Evolutionary conservation across 2,329 filamentous ascomycete genomes (phyloP), one percentile per base, ranked within the genome.

Genomic region (Macroventuria anomochaeta): DNA sequence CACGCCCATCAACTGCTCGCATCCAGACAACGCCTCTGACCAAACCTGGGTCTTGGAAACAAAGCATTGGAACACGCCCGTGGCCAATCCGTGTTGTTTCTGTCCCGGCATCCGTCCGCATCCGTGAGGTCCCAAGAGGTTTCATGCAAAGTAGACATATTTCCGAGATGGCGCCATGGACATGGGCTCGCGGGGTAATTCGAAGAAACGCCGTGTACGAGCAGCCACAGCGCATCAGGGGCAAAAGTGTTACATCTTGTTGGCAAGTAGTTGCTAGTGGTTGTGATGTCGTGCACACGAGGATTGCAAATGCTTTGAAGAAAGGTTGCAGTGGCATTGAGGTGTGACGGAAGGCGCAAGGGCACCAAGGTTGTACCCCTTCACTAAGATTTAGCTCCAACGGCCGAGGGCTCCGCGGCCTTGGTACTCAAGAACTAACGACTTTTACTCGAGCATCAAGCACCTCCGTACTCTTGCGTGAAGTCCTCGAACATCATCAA

Each of bases 401-500:
- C 46, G 46, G 46, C 34, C 46, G 5, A 18, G 23, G 12, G 25
- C 31, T 37, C 25, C 25, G 17, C 31, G 18, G 31, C 12, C 31
- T 49, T 42, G 38, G 38, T 36, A 29, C 23, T 5, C 17, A 15
- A 5, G 5, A 11, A 20, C 3, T 6, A 20, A 3, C 5, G 5
- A 17, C 7, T 15, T n/a, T 6, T 17, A 33, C 3, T 11, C 31
- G 8, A 17, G 13, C 2, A 1, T 39, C 11, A 25, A 12, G 11
- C 17, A 13, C 26, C 36, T 15, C 23, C 34, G 23, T 18, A 23
- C 8, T 40, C 41, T 8, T 36, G 29, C 10, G 34, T 47, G 7
- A 51, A 46, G 8, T 46, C 41, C 52, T 73, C 64, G 33, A 70
- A 73, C 7, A 73, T 56, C 57, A 70, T 67, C 18, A 57, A 63